Conservation (phyloP, 352 stramenopile genomes). For the Phytophthora podocarpi region DNA sequence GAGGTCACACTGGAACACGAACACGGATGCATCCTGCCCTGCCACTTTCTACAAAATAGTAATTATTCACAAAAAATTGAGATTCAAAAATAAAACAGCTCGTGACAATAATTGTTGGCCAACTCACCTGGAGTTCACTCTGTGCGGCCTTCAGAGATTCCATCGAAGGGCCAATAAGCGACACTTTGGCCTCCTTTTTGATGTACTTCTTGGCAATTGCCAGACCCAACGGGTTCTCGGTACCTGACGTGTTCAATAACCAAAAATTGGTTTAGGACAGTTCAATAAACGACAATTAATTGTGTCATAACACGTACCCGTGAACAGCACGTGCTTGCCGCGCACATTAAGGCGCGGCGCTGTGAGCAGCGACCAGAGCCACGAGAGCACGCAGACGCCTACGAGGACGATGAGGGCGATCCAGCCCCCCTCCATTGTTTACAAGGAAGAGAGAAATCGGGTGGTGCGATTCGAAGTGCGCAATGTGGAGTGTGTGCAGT, state of each 20-base stretch:
- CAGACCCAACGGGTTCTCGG: constrained; percentile 51
- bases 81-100: too few relatives aligned
- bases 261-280: constrained; percentile 12
- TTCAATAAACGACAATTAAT: background rate
- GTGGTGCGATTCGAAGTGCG: background rate
- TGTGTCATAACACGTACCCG: constrained; percentile 28
- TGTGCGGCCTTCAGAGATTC: constrained; percentile 41
- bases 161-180: constrained; percentile 50
- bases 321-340: constrained; percentile 67
- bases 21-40: constrained; percentile 29
- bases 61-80: too few relatives aligned
- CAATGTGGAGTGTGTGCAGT: too few relatives aligned
- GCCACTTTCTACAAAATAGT: constrained; percentile 24
- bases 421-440: constrained; percentile 38
- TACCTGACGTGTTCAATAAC: constrained; percentile 26
- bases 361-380: constrained; percentile 48
- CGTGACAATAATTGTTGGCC: background rate
- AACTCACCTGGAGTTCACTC: constrained; percentile 38
- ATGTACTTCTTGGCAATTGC: constrained; percentile 70
- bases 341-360: constrained; percentile 57
- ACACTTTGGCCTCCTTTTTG: constrained; percentile 52
- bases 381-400: constrained; percentile 44
- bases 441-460: too few relatives aligned
- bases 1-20: constrained; percentile 49
- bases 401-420: constrained; percentile 45